Evolutionary conservation across 139 green algal species (phyloP).

Genomic region (Chlorella ohadii): DNA sequence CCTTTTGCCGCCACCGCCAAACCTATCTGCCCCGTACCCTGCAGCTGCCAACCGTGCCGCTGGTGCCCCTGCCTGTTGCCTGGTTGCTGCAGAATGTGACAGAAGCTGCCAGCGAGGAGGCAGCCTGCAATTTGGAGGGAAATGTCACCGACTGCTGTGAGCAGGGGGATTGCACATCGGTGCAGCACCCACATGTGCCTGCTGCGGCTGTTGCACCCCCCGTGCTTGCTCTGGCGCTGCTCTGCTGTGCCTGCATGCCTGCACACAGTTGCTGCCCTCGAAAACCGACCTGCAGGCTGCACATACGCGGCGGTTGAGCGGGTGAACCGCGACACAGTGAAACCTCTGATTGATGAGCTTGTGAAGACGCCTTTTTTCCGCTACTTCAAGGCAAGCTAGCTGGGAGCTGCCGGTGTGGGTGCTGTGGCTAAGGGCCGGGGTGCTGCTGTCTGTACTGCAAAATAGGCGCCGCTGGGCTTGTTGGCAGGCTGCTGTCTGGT

Average conservation of each 20-base stretch:
- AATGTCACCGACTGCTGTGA: constrained; percentile 45
- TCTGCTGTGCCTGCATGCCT: not conserved
- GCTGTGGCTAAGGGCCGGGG: not conserved
- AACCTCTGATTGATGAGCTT: constrained; percentile 70
- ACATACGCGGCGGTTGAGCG: constrained; percentile 79
- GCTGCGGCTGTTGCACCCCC: not conserved
- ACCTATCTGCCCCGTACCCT: not conserved
- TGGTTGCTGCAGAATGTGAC: not conserved
- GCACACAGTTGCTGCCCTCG: no score
- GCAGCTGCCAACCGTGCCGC: not conserved
- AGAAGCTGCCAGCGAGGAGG: not conserved
- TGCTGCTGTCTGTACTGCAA: no score
- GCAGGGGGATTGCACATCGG: not conserved
- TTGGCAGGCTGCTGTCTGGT: no score
- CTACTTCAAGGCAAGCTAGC: constrained; percentile 86
- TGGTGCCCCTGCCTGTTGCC: not conserved
- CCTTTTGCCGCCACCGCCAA: not conserved
- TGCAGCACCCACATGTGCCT: no score
- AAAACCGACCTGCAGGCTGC: constrained; percentile 64
- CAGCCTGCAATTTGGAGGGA: constrained; percentile 30
- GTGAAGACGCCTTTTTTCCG: constrained; percentile 88
- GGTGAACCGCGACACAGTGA: constrained; percentile 68
- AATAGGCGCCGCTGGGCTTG: no score
- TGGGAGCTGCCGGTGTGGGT: not conserved
- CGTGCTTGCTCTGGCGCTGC: not conserved